Base-by-base conservation (phyloP, 805 yeast species). In the Wickerhamiella kurtzmanii region DNA sequence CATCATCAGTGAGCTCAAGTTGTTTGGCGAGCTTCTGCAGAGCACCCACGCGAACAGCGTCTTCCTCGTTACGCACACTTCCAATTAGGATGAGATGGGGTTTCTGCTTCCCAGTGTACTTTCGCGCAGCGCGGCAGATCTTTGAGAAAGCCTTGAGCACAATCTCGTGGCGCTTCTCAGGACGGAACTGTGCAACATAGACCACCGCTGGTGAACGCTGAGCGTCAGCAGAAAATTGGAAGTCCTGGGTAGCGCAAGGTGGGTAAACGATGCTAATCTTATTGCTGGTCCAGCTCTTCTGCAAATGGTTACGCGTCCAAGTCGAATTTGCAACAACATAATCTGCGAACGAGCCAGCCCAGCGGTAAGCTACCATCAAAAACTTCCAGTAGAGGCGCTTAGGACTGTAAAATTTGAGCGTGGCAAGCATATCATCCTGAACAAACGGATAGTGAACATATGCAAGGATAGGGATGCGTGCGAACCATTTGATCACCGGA, bases 371-470 rank as follows among this genome's bases (percentile, higher is more conserved):
- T 35, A 67, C 61, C 72, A 81, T 73, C 58, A 94, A 71, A 0
- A 66, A 1, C 22, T 70, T 64, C 96, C 97, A 92, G 63, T 92
- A 92, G 2, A 66, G 38, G 51, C 70, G 75, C 59, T 77, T 79
- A 20, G 69, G 48, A 37, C 62, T 49, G 25, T 43, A 42, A 22
- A 40, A 28, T 15, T 48, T 41, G 21, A 58, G 39, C 35, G 56
- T 43, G 13, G 56, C 49, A 59, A 48, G 39, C 99, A 92, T 92
- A 55, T 89, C 97, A 22, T 68, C 64, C 39, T 94, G 94, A 32
- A 92, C 79, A 16, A 88, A 76, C 1, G 99, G 99, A 66, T 83
- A 92, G 65, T 92, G 99, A n/a, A 86, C 84, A 59, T 92, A 92
- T 0, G 95, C 77, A 20, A 82, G 65, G 22, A 92, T 73, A 0